phyloP scores from a whole-genome alignment of 805 yeast genomes.

The Candida ficus region DNA sequence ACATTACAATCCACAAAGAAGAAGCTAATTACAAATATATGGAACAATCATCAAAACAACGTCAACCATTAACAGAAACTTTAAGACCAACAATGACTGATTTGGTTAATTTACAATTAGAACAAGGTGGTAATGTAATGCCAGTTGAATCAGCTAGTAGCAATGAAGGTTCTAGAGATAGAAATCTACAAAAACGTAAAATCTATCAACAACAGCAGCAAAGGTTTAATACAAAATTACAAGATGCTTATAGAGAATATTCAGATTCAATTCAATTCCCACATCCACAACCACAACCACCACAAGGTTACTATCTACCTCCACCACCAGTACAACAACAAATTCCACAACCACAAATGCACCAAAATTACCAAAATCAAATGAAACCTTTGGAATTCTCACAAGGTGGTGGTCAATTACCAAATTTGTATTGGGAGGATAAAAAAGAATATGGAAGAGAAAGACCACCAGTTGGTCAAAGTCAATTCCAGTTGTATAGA shows the following conservation, averaged over 20 bases:
- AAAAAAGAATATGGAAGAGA: background rate
- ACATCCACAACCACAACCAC: background rate
- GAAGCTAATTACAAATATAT: conserved; percentile 19
- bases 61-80: conserved; percentile 4
- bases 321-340: background rate
- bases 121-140: conserved; percentile 11
- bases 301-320: background rate
- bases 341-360: too few relatives aligned
- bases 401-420: background rate
- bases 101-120: conserved; percentile 21
- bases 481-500: too few relatives aligned
- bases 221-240: background rate
- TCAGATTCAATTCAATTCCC: too few relatives aligned
- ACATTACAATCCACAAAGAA: conserved; percentile 13
- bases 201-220: background rate
- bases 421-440: background rate
- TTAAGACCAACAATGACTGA: conserved; percentile 23
- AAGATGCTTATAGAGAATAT: background rate
- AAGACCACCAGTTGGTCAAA: background rate
- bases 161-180: conserved; percentile 2
- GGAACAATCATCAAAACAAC: conserved; percentile 17
- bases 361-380: background rate
- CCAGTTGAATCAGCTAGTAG: background rate
- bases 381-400: background rate
- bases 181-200: background rate